These are phyloP conservation scores for Helianthus annuus DNA, from an alignment of 129 eudicot species.

Conservation along the genomic window HanXRQr2.0-SUNRISE NC_035447.2:11536913-11537412, in stretches of 20 bases:
- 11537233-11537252: background rate
- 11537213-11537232: background rate
- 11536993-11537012: background rate
- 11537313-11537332: too few relatives aligned
- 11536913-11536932: constrained; percentile 92
- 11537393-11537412: too few relatives aligned
- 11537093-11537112: background rate
- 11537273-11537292: too few relatives aligned
- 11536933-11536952: constrained; percentile 82
- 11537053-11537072: constrained; percentile 3
- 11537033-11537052: too few relatives aligned
- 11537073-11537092: background rate
- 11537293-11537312: too few relatives aligned
- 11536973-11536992: constrained; percentile 76
- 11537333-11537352: too few relatives aligned
- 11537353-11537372: too few relatives aligned
- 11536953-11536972: constrained; percentile 95
- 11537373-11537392: too few relatives aligned
- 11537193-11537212: background rate
- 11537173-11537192: constrained; percentile 6
- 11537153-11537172: background rate
- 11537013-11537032: background rate
- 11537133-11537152: background rate
- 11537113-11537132: background rate
- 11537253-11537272: background rate